Evolutionary conservation across 805 yeast species (phyloP).

Genomic region (Nakazawaea sp.): DNA sequence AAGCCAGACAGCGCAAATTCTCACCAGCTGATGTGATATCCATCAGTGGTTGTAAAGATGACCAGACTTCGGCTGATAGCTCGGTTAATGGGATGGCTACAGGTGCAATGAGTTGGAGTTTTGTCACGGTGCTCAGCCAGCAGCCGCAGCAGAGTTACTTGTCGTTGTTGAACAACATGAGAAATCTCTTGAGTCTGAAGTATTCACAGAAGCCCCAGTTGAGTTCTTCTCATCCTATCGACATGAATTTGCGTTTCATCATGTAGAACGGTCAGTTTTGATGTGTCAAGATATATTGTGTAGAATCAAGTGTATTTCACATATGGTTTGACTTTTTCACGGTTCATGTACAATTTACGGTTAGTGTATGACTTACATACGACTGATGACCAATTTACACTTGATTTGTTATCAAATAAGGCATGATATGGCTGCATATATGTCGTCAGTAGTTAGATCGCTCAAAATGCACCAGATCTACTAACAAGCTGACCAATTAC

Average conservation of each 20-base stretch:
- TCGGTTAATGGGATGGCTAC: constrained; percentile 55
- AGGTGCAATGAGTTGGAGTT: constrained; percentile 76
- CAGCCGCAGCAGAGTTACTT: constrained; percentile 65
- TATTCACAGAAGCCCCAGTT: constrained; percentile 82
- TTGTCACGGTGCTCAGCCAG: constrained; percentile 47
- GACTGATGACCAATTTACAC: too few species aligned
- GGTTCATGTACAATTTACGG: too few species aligned
- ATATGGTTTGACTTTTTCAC: too few species aligned
- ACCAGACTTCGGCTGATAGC: constrained; percentile 68
- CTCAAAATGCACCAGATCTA: too few species aligned
- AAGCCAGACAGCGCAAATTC: constrained; percentile 42
- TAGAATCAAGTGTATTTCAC: too few species aligned
- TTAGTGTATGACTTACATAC: too few species aligned
- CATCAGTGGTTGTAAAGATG: constrained; percentile 69
- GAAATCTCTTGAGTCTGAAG: constrained; percentile 52
- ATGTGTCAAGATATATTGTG: too few species aligned
- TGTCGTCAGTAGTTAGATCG: too few species aligned
- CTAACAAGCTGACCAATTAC: too few species aligned
- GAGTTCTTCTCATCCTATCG: constrained; percentile 77
- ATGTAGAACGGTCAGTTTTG: constrained; percentile 18
- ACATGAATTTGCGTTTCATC: constrained; percentile 36
- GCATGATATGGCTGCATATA: too few species aligned
- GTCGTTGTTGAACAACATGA: constrained; percentile 62
- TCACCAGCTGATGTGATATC: constrained; percentile 68
- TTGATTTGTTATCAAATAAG: too few species aligned